These are phyloP conservation scores for Lentinula edodes DNA, from an alignment of 768 basidiomycete genomes.

Conservation along the genomic window DNA sequence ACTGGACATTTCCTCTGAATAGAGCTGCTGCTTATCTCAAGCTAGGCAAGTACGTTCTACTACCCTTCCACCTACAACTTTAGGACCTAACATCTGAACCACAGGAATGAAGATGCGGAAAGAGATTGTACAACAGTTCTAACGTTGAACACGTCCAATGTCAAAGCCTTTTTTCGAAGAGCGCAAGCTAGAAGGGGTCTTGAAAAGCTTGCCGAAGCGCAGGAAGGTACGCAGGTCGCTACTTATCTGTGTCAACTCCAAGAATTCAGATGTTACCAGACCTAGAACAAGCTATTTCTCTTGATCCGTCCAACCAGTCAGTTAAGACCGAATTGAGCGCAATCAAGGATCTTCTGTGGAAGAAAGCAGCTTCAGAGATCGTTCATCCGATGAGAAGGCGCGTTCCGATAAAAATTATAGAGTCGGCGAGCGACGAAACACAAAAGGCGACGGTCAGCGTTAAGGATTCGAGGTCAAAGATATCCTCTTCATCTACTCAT, in stretches of 20 bases:
- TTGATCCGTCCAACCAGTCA: constrained; percentile 62
- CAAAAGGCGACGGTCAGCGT: constrained; percentile 1
- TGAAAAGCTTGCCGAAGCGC: constrained; percentile 51
- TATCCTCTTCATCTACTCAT: constrained; percentile 2
- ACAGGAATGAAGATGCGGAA: constrained; percentile 74
- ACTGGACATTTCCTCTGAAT: constrained; percentile 81
- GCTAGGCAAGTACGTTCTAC: constrained; percentile 81
- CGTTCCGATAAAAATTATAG: constrained; percentile 60
- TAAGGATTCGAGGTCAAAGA: neutral
- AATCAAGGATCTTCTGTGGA: constrained; percentile 34
- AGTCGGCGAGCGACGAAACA: constrained; percentile 19
- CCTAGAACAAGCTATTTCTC: constrained; percentile 45
- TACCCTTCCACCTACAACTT: neutral
- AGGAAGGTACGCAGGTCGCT: constrained; percentile 40
- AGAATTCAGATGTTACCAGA: constrained; percentile 35
- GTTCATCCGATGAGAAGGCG: constrained; percentile 35
- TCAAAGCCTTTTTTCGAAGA: constrained; percentile 77
- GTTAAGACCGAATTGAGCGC: constrained; percentile 60
- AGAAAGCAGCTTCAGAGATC: constrained; percentile 12
- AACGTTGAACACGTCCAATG: constrained; percentile 47
- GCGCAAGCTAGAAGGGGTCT: constrained; percentile 64
- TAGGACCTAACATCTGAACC: neutral
- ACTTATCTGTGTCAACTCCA: neutral
- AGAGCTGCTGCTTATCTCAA: constrained; percentile 91
- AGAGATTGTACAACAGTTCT: constrained; percentile 73